Evolutionary conservation across 768 basidiomycete genomes (phyloP).

Genomic region (Trametes cinnabarina): DNA sequence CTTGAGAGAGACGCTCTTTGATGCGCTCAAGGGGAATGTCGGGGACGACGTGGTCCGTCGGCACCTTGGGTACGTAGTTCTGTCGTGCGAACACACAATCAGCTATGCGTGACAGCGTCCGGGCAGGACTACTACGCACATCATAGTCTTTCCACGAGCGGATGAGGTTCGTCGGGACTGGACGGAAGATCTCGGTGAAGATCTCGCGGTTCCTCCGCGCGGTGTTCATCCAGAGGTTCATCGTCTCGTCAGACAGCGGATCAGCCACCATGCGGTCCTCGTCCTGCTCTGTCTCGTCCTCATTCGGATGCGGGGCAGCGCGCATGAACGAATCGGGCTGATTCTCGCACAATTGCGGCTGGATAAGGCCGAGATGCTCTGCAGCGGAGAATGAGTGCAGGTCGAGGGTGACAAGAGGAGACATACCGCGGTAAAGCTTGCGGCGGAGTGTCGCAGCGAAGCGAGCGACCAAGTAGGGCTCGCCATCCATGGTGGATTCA

Average conservation of each 20-base stretch:
- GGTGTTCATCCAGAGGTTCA: conserved; percentile 62
- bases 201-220: conserved; percentile 80
- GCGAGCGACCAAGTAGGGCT: conserved; percentile 65
- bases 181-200: conserved; percentile 82
- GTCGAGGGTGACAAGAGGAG: neutral
- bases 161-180: conserved; percentile 83
- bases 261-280: conserved; percentile 76
- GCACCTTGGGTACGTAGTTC: conserved; percentile 73
- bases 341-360: conserved; percentile 61
- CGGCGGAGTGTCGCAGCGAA: conserved; percentile 85
- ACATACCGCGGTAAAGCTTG: conserved; percentile 73
- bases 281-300: conserved; percentile 55
- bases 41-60: conserved; percentile 78
- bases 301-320: conserved; percentile 69
- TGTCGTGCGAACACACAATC: conserved; percentile 28
- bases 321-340: conserved; percentile 63
- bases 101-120: neutral
- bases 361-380: conserved; percentile 88
- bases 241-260: conserved; percentile 63
- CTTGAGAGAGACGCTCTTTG: conserved; percentile 70
- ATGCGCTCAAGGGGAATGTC: conserved; percentile 64
- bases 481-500: conserved; percentile 73
- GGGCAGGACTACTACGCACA: conserved; percentile 41
- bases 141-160: conserved; percentile 77
- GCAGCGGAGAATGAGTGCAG: conserved; percentile 7